Percentiles rank a stretch among this genome's conserved stretches.
Conservation (phyloP, 768 basidiomycete species). For the Mycena albidolilacea region DNA sequence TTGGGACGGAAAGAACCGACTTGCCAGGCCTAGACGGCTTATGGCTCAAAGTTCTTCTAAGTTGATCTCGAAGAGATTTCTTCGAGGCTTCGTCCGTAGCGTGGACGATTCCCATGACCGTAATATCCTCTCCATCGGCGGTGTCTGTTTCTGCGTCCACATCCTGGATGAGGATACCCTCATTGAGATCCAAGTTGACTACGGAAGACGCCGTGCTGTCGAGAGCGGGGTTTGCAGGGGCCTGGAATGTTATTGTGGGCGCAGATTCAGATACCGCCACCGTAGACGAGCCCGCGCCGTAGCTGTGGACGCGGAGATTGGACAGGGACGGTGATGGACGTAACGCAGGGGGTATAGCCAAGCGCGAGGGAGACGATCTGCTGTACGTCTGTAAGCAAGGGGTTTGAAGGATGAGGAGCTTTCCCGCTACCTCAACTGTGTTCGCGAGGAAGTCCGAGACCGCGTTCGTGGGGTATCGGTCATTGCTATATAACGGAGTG, state of each 20-base stretch:
- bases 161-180: slow-evolving; percentile 82
- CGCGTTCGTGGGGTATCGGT: slow-evolving; percentile 29
- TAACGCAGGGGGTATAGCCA: slow-evolving; percentile 65
- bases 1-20: slow-evolving; percentile 29
- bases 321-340: slow-evolving; percentile 71
- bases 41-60: slow-evolving; percentile 75
- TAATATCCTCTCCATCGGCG: slow-evolving; percentile 67
- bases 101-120: slow-evolving; percentile 61
- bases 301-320: slow-evolving; percentile 69
- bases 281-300: slow-evolving; percentile 54
- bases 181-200: slow-evolving; percentile 74
- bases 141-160: slow-evolving; percentile 74
- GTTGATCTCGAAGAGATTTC: slow-evolving; percentile 77
- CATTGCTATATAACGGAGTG: slow-evolving; percentile 10
- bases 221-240: slow-evolving; percentile 52
- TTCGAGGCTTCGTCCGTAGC: slow-evolving; percentile 71
- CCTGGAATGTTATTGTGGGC: slow-evolving; percentile 43
- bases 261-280: slow-evolving; percentile 49
- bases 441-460: slow-evolving; percentile 33
- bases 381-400: slow-evolving; percentile 30
- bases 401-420: too few species aligned
- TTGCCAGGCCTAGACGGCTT: slow-evolving; percentile 66
- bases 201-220: slow-evolving; percentile 83
- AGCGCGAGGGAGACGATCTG: slow-evolving; percentile 65
- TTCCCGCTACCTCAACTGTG: slow-evolving; percentile 14